These are phyloP conservation scores for Phytophthora aleatoria DNA, from an alignment of 352 stramenopile genomes.

Conservation along the genomic window DNA sequence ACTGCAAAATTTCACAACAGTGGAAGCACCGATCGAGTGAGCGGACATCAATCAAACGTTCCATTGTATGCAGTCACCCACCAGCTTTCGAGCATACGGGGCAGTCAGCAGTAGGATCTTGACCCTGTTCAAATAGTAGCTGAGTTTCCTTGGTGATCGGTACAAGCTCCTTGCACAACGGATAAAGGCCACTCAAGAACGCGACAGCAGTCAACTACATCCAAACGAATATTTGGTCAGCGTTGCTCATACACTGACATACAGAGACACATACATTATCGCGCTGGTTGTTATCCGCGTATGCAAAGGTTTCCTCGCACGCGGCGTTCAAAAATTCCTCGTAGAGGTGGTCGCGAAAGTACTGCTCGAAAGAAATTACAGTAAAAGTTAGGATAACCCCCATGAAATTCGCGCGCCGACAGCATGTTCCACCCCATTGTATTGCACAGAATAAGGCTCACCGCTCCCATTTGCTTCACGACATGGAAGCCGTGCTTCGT, in stretches of 20 bases:
- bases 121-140: constrained; percentile 76
- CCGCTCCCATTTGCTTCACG: constrained; percentile 69
- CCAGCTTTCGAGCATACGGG: constrained; percentile 67
- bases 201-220: constrained; percentile 62
- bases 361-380: constrained; percentile 40
- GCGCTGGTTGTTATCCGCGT: constrained; percentile 74
- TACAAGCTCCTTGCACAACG: constrained; percentile 53
- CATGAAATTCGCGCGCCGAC: constrained; percentile 1
- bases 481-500: constrained; percentile 74
- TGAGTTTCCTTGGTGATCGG: constrained; percentile 62
- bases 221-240: constrained; percentile 7
- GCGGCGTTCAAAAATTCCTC: constrained; percentile 55
- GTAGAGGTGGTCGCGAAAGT: constrained; percentile 76
- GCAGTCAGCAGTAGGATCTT: constrained; percentile 68
- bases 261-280: constrained; percentile 54
- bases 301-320: constrained; percentile 67
- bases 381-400: constrained; percentile 12
- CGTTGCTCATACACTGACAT: neutral
- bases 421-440: neutral
- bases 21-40: neutral
- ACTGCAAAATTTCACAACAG: constrained; percentile 31
- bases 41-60: neutral
- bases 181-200: constrained; percentile 63
- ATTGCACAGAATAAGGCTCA: constrained; percentile 16
- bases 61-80: constrained; percentile 24